Percentiles rank a stretch among this genome's conserved stretches.
These are phyloP conservation scores for Amanita polypyramis DNA, from an alignment of 768 basidiomycete genomes.

Conservation along the genomic window DNA sequence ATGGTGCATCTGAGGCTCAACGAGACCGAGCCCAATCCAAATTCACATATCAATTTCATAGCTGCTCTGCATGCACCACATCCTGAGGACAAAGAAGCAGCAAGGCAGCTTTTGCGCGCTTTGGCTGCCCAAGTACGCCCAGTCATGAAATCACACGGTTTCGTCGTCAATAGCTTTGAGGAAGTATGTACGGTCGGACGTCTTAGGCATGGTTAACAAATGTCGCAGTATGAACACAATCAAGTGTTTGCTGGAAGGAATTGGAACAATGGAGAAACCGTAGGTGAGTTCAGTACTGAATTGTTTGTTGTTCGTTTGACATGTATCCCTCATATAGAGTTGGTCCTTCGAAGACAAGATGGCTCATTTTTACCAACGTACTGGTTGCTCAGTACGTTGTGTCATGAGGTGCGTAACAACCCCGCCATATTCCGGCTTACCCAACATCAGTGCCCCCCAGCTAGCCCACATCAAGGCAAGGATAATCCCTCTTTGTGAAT, in stretches of 20 bases:
- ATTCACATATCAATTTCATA: slow-evolving; percentile 71
- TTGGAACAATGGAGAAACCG: slow-evolving; percentile 75
- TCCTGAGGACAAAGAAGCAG: slow-evolving; percentile 42
- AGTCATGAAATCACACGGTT: slow-evolving; percentile 72
- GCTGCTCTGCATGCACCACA: slow-evolving; percentile 37
- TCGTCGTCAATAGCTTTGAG: slow-evolving; percentile 69
- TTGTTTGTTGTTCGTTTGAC: background rate
- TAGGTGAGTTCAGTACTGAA: slow-evolving; percentile 36
- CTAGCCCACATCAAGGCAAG: slow-evolving; percentile 73
- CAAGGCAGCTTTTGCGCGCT: slow-evolving; percentile 63
- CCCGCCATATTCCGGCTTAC: slow-evolving; percentile 1
- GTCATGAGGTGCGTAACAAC: slow-evolving; percentile 58
- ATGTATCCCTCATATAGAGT: slow-evolving; percentile 34
- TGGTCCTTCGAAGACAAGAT: slow-evolving; percentile 55
- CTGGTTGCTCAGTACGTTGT: slow-evolving; percentile 68
- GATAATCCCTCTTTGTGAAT: background rate
- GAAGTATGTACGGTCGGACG: slow-evolving; percentile 40
- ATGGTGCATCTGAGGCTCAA: slow-evolving; percentile 76
- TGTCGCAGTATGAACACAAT: slow-evolving; percentile 64
- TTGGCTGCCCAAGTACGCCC: slow-evolving; percentile 79
- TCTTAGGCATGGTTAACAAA: background rate
- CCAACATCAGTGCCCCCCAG: slow-evolving; percentile 25
- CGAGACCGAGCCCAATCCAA: slow-evolving; percentile 60
- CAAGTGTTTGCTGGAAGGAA: slow-evolving; percentile 72
- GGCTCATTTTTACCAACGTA: slow-evolving; percentile 53